Base-by-base conservation (phyloP, 1,284 basidiomycete genomes). In the Apiotrichum sp. region DNA sequence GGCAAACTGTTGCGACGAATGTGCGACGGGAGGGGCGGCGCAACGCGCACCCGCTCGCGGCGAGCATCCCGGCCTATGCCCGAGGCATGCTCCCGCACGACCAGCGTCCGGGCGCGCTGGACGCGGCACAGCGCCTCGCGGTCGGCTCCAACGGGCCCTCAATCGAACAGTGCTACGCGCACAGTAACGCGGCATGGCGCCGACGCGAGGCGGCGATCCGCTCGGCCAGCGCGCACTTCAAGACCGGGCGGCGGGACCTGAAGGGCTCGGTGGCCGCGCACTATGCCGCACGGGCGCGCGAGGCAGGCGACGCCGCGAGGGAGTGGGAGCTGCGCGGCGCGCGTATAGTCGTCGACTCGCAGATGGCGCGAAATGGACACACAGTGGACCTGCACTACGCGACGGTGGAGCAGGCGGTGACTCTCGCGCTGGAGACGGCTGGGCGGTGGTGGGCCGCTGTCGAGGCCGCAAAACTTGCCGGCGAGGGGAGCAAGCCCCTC, bases 391-490 rank as follows among this genome's bases (percentile, higher is more conserved):
- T 61, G 48, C 59, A 77, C 59, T 64, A 72, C 48, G 47, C 72
- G 34, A 75, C 69, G 0, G 55, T 73, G 10, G 55, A 63, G 2
- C 69, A 77, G 61, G 73, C 72, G 1, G 57, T 55, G 7, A 60
- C 60, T 2, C 60, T 75, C 6, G 69, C 67, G 8, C 43, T 55
- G 32, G 71, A 74, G 49, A 48, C 61, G 9, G 64, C 64, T 4
- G 46, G 53, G 22, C 52, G 38, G n/a, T 75, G 73, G 73, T 68
- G 54, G 53, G 38, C 10, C 9, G 22, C 31, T 2, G 86, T 86
- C 35, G 84, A 85, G 8, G 86, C 78, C 67, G 81, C 76, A 80
- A 34, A 81, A 56, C 89, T 80, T 49, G 87, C 79, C 3, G 86
- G 86, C 52, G 52, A 16, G 6, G 44, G 8, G 14, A 41, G 33